A percentile compares a stretch with the other conserved stretches of the same genome.
These are phyloP conservation scores for Teratosphaeria destructans DNA, from an alignment of 2,329 filamentous ascomycete genomes.

Conservation along the genomic window DNA sequence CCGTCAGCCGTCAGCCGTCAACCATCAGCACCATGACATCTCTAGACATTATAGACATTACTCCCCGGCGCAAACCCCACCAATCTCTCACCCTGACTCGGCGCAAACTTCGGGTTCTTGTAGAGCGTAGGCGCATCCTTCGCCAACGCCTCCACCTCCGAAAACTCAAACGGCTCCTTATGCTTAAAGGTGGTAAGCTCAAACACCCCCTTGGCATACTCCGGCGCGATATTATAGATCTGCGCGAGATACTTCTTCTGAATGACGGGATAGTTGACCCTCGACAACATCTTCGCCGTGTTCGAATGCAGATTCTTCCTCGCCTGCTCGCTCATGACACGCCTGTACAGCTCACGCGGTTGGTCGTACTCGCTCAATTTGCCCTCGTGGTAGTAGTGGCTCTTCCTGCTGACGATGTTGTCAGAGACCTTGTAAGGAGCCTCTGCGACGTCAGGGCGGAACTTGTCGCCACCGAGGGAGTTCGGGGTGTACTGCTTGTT, in stretches of 20 bases:
- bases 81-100: slow-evolving; percentile 29
- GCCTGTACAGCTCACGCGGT: slow-evolving; percentile 35
- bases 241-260: slow-evolving; percentile 43
- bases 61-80: slow-evolving; percentile 28
- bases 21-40: neutral
- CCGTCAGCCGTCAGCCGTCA: too few relatives aligned
- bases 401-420: slow-evolving; percentile 41
- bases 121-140: slow-evolving; percentile 37
- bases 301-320: slow-evolving; percentile 40
- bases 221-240: slow-evolving; percentile 38
- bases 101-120: slow-evolving; percentile 38
- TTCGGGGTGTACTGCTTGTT: slow-evolving; percentile 45
- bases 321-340: slow-evolving; percentile 38
- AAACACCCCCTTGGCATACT: slow-evolving; percentile 40
- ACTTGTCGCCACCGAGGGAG: slow-evolving; percentile 39
- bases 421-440: slow-evolving; percentile 41
- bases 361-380: slow-evolving; percentile 44
- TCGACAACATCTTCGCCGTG: slow-evolving; percentile 30
- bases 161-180: slow-evolving; percentile 34
- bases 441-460: slow-evolving; percentile 42
- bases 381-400: slow-evolving; percentile 46
- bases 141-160: slow-evolving; percentile 35
- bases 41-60: slow-evolving; percentile 23
- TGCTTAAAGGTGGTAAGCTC: slow-evolving; percentile 31
- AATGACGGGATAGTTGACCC: slow-evolving; percentile 22